Evolutionary conservation across 148 eudicot genomes (phyloP), one percentile per base, ranked within the genome.

Genomic region (Amaranthus hypochondriacus): DNA sequence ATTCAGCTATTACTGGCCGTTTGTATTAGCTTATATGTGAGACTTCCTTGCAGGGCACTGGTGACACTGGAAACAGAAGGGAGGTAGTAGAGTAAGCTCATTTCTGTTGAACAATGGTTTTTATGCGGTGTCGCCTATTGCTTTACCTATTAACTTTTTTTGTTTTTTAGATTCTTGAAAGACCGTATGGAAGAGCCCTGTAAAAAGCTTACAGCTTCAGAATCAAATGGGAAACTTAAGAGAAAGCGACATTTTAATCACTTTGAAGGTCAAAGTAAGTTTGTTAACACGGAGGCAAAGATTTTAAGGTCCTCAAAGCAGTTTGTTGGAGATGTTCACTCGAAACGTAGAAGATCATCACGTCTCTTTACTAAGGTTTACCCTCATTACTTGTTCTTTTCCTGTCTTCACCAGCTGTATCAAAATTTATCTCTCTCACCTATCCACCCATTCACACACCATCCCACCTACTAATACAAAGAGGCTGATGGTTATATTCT

Each of bases 321-420:
- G 50, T 76, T 76, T 67, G 15, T 59, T 66, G 76, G 76, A 63
- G 71, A 80, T 73, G 78, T 48, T 48, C 74, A 62, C 75, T 77
- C 78, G 48, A 83, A 84, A 69, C 86, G 79, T 62, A 71, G 75
- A 75, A 80, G 79, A 61, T 75, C 82, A 28, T 70, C 77, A 71
- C 83, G 86, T 63, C 75, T 83, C 15, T 69, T 75, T 67, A 12
- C 79, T 65, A 83, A 77, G 86, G 86, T 83, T 67, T 69, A 13
- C 50, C 51, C 52, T 68, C 76, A 49, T 56, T 53, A 66, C 66
- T 44, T 62, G 42, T 62, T 10, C 62, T 3, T 42, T 10, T 51
- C 42, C 48, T 66, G 5, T 54, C 10, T 50, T 4, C 10, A 49
- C 11, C 18, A 0, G 44, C 39, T 28, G 39, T 28, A 28, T 28